Conservation (phyloP, 2,329 filamentous ascomycete species). For the Coniosporium tulheliwenetii region DNA sequence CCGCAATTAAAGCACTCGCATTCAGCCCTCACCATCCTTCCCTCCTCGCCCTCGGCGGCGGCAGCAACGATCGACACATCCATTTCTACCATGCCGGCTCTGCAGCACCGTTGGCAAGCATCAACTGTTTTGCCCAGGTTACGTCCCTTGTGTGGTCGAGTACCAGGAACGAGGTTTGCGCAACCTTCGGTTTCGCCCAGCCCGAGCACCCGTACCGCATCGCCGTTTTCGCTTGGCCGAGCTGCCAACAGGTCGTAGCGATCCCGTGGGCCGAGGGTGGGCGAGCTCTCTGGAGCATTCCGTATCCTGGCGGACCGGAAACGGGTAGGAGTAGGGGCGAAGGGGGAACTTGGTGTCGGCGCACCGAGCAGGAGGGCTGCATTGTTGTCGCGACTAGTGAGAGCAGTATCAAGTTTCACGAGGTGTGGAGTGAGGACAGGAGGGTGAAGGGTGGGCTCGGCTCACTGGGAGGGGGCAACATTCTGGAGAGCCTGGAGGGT, state of each 20-base stretch:
- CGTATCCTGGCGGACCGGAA: constrained; percentile 55
- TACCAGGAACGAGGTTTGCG: constrained; percentile 72
- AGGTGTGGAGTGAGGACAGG: constrained; percentile 66
- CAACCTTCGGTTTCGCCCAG: constrained; percentile 86
- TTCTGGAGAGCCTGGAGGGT: constrained; percentile 67
- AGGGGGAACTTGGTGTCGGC: constrained; percentile 37
- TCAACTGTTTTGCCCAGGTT: constrained; percentile 84
- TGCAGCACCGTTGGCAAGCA: constrained; percentile 72
- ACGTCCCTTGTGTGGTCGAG: constrained; percentile 85
- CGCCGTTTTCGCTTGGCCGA: constrained; percentile 88
- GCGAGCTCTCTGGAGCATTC: constrained; percentile 73
- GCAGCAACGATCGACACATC: constrained; percentile 87
- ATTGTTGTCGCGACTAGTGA: constrained; percentile 88
- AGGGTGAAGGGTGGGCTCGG: constrained; percentile 28
- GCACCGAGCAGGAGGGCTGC: constrained; percentile 57
- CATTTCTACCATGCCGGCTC: constrained; percentile 86
- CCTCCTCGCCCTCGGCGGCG: constrained; percentile 78
- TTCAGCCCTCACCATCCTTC: constrained; percentile 90
- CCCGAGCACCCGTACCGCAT: constrained; percentile 81
- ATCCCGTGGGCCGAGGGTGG: constrained; percentile 72
- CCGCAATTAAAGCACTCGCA: constrained; percentile 90
- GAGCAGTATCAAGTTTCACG: constrained; percentile 85
- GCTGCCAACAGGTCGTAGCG: constrained; percentile 69
- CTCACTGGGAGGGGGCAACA: constrained; percentile 65
- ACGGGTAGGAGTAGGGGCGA: constrained; percentile 20